Conservation (phyloP, 2,329 filamentous ascomycete species). For the Fusarium equiseti region DNA sequence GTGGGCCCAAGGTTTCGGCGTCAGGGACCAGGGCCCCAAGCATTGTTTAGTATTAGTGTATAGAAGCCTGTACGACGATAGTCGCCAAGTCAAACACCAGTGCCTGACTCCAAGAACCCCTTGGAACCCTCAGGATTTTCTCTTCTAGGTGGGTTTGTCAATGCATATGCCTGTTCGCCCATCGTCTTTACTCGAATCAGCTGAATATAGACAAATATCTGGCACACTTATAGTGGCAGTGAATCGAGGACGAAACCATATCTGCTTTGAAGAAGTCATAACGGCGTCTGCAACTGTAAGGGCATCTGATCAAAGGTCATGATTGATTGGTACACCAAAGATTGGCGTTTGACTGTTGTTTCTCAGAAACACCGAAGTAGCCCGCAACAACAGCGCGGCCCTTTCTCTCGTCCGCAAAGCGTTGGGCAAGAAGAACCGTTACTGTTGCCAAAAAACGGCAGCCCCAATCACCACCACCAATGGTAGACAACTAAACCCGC, state of each 20-base stretch:
- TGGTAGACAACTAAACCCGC: conserved; percentile 22
- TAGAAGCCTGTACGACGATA: conserved; percentile 38
- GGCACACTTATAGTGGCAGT: conserved; percentile 27
- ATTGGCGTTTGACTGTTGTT: conserved; percentile 36
- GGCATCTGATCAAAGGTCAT: conserved; percentile 2
- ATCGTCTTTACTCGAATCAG: conserved; percentile 23
- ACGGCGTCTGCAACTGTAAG: conserved; percentile 23
- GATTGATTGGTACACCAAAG: conserved; percentile 31
- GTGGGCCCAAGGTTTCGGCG: conserved; percentile 37
- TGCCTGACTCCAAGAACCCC: conserved; percentile 32
- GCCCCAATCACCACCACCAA: conserved; percentile 30
- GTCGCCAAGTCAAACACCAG: conserved; percentile 46
- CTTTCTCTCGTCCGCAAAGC: conserved; percentile 19
- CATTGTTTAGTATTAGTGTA: conserved; percentile 39
- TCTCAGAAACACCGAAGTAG: conserved; percentile 17
- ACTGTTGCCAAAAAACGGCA: conserved; percentile 27
- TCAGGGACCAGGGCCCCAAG: conserved; percentile 35
- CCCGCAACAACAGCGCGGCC: conserved; percentile 18
- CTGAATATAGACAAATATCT: conserved; percentile 15
- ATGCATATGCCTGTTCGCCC: conserved; percentile 19
- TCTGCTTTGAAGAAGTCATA: conserved; percentile 31
- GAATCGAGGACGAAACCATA: conserved; percentile 33
- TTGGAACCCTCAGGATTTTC: conserved; percentile 26
- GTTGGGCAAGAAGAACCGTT: conserved; percentile 37
- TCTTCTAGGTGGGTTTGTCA: conserved; percentile 15